A percentile compares a stretch with the other conserved stretches of the same genome.
Evolutionary conservation across 192 early-diverging fungal genomes (phyloP).

Genomic region (Backusella tuberculispora): DNA sequence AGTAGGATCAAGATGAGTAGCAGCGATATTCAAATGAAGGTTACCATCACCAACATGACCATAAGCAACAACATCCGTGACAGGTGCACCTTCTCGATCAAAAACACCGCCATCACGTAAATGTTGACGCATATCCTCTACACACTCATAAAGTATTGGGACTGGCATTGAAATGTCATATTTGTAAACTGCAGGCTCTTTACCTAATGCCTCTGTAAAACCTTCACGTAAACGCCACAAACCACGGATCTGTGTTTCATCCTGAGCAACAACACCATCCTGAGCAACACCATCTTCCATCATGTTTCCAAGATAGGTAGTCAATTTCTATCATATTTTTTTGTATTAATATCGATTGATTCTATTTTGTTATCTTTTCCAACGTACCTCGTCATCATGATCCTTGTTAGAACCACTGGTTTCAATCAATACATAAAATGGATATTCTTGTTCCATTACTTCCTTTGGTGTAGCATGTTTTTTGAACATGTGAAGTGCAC

Average conservation of each 20-base stretch:
- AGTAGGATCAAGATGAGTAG: slow-evolving; percentile 61
- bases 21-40: slow-evolving; percentile 91
- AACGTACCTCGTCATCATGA: slow-evolving; percentile 82
- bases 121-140: slow-evolving; percentile 76
- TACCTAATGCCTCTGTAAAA: slow-evolving; percentile 90
- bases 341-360: not conserved
- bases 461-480: slow-evolving; percentile 69
- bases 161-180: slow-evolving; percentile 97
- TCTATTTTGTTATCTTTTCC: not conserved
- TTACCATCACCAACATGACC: slow-evolving; percentile 99
- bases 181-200: slow-evolving; percentile 90
- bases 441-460: slow-evolving; percentile 67
- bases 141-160: slow-evolving; percentile 79
- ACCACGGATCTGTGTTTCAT: slow-evolving; percentile 74
- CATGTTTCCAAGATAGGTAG: slow-evolving; percentile 71
- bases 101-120: slow-evolving; percentile 64
- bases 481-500: slow-evolving; percentile 73
- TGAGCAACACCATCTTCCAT: slow-evolving; percentile 75
- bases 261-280: slow-evolving; percentile 93
- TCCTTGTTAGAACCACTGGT: slow-evolving; percentile 91
- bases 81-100: slow-evolving; percentile 52
- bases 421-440: slow-evolving; percentile 95
- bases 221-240: slow-evolving; percentile 95
- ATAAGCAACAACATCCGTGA: slow-evolving; percentile 86
- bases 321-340: slow-evolving; percentile 65